Base-by-base conservation (phyloP, 2,329 filamentous ascomycete genomes). In the Claviceps sp. region DNA sequence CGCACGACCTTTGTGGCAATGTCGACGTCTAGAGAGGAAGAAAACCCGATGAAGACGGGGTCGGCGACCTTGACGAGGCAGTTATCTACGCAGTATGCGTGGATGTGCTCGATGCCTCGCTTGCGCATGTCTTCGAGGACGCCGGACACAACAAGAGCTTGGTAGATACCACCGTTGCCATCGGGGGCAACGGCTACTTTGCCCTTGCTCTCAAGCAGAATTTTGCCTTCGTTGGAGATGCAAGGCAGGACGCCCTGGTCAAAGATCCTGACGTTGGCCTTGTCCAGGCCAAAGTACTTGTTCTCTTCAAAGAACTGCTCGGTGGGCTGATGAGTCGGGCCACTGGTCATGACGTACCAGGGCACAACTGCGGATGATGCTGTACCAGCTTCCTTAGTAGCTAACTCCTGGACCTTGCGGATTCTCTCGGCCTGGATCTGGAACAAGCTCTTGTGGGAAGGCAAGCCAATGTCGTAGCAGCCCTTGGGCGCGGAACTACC, bases 311-410 rank as follows among this genome's bases (percentile, higher is more conserved):
- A 97, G 75, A 93, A 98, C 56, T 85, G 76, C 74, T 95, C 87
- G n/a, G 93, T 98, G 42, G 90, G 88, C 56, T 81, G 82, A 59
- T 90, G 81, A 7, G 93, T 98, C 46, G 93, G 93, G 4, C 93
- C 93, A 63, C 89, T 95, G 62, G 93, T 98, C 93, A 98, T 98
- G 69, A 98, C 89, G 72, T 98, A 98, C 93, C 93, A 98, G 13
- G 93, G 93, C 43, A 97, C 83, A 37, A 85, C 75, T 44, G 81
- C 81, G 48, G 73, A 73, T 48, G 73, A 73, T 55, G 71, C 58
- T 16, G 58, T 58, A 53, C 78, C 78, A 51, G 80, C 74, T 65
- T 84, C 81, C 68, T 85, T 82, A 60, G 82, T 77, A 44, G 91
- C 90, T 57, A 97, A 74, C 62, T 82, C 72, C 72, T 97, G 87